Conservation (phyloP, 176 grass and related monocot genomes). For the Avena sativa region DNA sequence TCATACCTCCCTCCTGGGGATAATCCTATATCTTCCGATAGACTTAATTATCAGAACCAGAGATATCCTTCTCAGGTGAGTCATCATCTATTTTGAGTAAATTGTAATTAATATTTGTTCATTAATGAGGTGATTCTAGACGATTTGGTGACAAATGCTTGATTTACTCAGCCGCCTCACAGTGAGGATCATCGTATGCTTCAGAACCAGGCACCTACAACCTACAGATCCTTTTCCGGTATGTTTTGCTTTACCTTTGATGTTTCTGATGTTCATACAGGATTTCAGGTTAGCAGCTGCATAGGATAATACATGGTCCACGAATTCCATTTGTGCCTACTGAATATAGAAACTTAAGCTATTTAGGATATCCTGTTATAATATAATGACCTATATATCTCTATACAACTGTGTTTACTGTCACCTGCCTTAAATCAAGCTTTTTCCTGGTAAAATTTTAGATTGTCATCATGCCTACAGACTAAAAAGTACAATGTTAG, state of each 20-base stretch:
- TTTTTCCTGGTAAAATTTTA: constrained; percentile 1
- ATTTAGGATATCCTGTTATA: constrained; percentile 18
- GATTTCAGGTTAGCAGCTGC: constrained; percentile 25
- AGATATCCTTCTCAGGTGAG: constrained; percentile 71
- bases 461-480: neutral
- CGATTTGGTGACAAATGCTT: constrained; percentile 23
- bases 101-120: constrained; percentile 14
- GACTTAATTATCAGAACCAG: constrained; percentile 54
- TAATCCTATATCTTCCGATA: constrained; percentile 62
- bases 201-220: constrained; percentile 48
- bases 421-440: constrained; percentile 35
- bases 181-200: constrained; percentile 53
- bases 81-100: constrained; percentile 12
- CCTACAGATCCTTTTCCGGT: constrained; percentile 72
- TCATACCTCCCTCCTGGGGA: constrained; percentile 47
- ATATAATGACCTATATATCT: neutral
- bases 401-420: constrained; percentile 10
- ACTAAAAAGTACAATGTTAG: neutral
- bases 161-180: constrained; percentile 59
- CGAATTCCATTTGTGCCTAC: constrained; percentile 7
- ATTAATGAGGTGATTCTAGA: constrained; percentile 23
- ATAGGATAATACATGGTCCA: neutral
- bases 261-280: constrained; percentile 36
- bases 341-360: constrained; percentile 15
- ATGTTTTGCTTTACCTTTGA: constrained; percentile 42